Conservation (phyloP, 352 stramenopile species). For the Thraustotheca clavata region DNA sequence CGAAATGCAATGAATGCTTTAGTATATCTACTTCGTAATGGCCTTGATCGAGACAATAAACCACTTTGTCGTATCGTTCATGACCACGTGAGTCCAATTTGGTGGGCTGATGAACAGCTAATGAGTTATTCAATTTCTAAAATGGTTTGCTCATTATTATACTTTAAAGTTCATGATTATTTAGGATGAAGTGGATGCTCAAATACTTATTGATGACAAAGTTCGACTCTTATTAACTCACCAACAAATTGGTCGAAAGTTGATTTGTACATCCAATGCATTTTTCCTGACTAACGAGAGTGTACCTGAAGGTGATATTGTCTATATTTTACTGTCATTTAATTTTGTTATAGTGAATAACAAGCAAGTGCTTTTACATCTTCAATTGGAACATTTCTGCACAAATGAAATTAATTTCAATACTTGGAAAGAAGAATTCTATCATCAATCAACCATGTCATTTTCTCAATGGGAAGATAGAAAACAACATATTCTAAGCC, state of each 20-base stretch:
- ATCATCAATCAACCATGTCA: neutral
- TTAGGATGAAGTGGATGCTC: too few species aligned
- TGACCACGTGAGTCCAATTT: neutral
- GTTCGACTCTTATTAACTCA: neutral
- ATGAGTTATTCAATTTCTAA: too few species aligned
- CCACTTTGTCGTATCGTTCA: slow-evolving; percentile 9
- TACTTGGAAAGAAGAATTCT: too few species aligned
- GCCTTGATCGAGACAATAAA: neutral
- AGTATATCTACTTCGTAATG: neutral
- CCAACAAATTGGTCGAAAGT: neutral
- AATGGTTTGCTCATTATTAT: too few species aligned
- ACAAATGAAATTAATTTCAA: neutral
- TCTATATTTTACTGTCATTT: neutral
- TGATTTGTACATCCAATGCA: neutral
- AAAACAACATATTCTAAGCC: neutral
- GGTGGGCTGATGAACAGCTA: slow-evolving; percentile 6
- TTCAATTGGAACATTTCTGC: neutral
- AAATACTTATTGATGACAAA: neutral
- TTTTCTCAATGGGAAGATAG: neutral
- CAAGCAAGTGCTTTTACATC: neutral
- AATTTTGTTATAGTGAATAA: neutral
- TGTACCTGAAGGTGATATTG: neutral
- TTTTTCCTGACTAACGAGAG: neutral
- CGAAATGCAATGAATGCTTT: slow-evolving; percentile 7
- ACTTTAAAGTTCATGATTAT: too few species aligned